Evolutionary conservation across 1,284 basidiomycete species (phyloP).

Genomic region (Cutaneotrichosporon cavernicola): DNA sequence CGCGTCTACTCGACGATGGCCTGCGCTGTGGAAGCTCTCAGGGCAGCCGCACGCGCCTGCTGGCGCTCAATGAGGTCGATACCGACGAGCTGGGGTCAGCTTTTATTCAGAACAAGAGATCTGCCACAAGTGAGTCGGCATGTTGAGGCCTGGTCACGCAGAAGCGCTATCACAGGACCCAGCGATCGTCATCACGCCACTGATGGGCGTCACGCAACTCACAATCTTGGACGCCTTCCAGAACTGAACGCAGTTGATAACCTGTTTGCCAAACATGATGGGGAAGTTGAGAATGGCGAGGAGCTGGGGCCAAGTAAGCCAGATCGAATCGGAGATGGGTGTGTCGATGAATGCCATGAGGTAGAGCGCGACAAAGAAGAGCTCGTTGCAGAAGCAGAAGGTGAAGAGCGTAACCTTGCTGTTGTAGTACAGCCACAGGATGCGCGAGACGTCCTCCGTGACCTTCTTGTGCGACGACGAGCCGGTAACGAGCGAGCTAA

Average conservation of each 20-base stretch:
- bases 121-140: not conserved
- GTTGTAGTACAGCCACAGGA: slow-evolving; percentile 92
- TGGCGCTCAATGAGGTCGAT: slow-evolving; percentile 82
- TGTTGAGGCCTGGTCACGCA: not conserved
- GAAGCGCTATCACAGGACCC: not conserved
- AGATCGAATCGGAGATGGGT: not conserved
- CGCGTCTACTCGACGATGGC: not conserved
- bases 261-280: slow-evolving; percentile 79
- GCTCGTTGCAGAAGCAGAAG: slow-evolving; percentile 95
- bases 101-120: too few relatives aligned
- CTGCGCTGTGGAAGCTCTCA: not conserved
- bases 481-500: slow-evolving; percentile 87
- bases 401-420: slow-evolving; percentile 82
- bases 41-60: slow-evolving; percentile 58
- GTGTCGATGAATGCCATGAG: slow-evolving; percentile 54
- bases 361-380: slow-evolving; percentile 95
- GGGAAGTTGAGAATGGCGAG: slow-evolving; percentile 68
- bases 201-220: slow-evolving; percentile 23
- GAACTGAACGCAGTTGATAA: slow-evolving; percentile 94
- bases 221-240: slow-evolving; percentile 96
- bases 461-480: slow-evolving; percentile 90
- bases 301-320: slow-evolving; percentile 76
- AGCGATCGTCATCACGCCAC: not conserved
- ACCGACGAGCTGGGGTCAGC: slow-evolving; percentile 63
- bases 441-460: slow-evolving; percentile 83